A percentile compares a stretch with the other conserved stretches of the same genome.
Conservation (phyloP, 345 rosid species). For the Hevea brasiliensis region DNA sequence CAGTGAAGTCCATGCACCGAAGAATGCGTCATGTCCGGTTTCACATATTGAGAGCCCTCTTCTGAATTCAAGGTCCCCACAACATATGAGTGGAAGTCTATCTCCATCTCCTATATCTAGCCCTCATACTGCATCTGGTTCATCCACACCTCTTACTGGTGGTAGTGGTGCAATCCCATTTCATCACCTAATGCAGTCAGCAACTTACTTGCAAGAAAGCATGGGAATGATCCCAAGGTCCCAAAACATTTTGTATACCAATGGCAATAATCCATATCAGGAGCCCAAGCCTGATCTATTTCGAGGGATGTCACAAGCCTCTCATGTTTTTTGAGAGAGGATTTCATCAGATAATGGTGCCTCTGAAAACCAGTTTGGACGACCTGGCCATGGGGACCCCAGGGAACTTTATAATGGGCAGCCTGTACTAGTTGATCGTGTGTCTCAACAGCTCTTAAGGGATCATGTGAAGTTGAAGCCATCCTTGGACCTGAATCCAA, state of each 20-base stretch:
- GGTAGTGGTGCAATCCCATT: conserved; percentile 46
- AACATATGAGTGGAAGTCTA: conserved; percentile 24
- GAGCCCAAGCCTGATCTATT: conserved; percentile 52
- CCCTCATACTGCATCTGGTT: conserved; percentile 31
- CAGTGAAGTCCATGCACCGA: conserved; percentile 25
- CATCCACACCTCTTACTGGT: conserved; percentile 34
- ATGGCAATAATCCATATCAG: conserved; percentile 37
- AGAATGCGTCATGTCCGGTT: conserved; percentile 25
- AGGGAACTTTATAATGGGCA: conserved; percentile 43
- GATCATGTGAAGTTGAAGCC: conserved; percentile 57
- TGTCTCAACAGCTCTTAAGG: conserved; percentile 61
- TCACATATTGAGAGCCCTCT: conserved; percentile 33
- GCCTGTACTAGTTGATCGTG: conserved; percentile 58
- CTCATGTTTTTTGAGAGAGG: conserved; percentile 54
- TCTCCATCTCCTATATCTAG: conserved; percentile 32
- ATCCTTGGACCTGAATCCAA: conserved; percentile 50
- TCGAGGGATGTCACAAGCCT: conserved; percentile 46
- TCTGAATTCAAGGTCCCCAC: conserved; percentile 30
- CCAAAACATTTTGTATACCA: conserved; percentile 44
- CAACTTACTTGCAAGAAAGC: conserved; percentile 51
- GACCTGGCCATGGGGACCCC: conserved; percentile 23
- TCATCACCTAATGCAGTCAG: conserved; percentile 50
- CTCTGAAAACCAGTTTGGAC: conserved; percentile 42
- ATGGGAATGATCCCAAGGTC: conserved; percentile 43
- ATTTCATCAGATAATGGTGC: conserved; percentile 41